These are phyloP conservation scores for Suillus discolor DNA, from an alignment of 768 basidiomycete genomes.

Conservation along the genomic window DNA sequence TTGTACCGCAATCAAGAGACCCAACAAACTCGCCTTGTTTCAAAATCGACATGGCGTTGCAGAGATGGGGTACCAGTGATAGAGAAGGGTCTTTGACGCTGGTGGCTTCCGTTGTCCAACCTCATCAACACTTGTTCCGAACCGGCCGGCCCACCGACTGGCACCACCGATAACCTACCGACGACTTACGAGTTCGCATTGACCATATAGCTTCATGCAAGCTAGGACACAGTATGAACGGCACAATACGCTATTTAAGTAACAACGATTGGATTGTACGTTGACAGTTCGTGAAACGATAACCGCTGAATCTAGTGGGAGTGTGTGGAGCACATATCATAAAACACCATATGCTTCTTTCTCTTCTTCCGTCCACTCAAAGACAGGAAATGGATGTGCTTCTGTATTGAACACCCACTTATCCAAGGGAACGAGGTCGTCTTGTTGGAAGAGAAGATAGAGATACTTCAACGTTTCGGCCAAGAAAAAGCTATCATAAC, in stretches of 20 bases:
- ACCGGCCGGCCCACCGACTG: constrained; percentile 10
- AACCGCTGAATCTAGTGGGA: neutral
- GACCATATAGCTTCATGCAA: neutral
- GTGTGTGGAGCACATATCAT: neutral
- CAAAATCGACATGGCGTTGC: constrained; percentile 34
- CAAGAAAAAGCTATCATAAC: constrained; percentile 46
- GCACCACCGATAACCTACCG: neutral
- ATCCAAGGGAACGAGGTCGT: constrained; percentile 57
- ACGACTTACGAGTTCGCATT: neutral
- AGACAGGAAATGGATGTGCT: constrained; percentile 79
- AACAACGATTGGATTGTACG: neutral
- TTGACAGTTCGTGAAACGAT: neutral
- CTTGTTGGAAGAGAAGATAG: constrained; percentile 67
- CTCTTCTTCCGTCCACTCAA: constrained; percentile 61
- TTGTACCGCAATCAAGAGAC: constrained; percentile 93
- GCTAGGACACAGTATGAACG: neutral
- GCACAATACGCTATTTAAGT: neutral
- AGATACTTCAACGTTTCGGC: constrained; percentile 75
- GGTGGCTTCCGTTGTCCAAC: neutral
- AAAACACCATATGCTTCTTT: constrained; percentile 43
- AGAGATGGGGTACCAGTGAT: neutral
- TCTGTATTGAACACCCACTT: constrained; percentile 69
- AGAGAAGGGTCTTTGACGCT: constrained; percentile 16
- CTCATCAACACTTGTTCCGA: constrained; percentile 4
- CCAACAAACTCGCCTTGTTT: constrained; percentile 85